Conservation (phyloP, 805 yeast species). For the Saccharomycopsis babjevae region DNA sequence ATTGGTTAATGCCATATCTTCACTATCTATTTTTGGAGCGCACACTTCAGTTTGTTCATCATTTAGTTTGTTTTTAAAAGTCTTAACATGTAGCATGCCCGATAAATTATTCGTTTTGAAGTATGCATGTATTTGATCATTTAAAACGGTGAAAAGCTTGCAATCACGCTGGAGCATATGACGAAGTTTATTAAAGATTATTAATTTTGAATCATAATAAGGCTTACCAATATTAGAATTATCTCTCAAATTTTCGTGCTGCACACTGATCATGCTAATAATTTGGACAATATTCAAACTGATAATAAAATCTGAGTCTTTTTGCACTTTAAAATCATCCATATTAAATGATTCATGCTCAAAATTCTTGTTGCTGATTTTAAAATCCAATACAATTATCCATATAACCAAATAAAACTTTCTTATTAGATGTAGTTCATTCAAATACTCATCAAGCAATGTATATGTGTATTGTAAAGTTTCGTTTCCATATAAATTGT, state of each 20-base stretch:
- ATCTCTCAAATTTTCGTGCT: not conserved
- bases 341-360: not conserved
- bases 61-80: not conserved
- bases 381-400: not conserved
- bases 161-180: not conserved
- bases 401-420: not conserved
- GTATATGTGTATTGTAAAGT: not conserved
- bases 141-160: not conserved
- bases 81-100: not conserved
- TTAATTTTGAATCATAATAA: not conserved
- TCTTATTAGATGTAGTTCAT: not conserved
- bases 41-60: not conserved
- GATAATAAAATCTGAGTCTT: not conserved
- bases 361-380: not conserved
- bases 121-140: not conserved
- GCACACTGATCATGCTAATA: not conserved
- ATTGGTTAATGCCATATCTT: not conserved
- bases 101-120: not conserved
- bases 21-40: not conserved
- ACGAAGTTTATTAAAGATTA: not conserved
- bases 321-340: not conserved
- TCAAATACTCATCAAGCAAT: not conserved
- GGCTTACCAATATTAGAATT: not conserved
- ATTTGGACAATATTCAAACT: not conserved
- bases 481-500: not conserved